Evolutionary conservation across 1,284 basidiomycete species (phyloP).

Genomic region (Lignosus rhinocerotis): DNA sequence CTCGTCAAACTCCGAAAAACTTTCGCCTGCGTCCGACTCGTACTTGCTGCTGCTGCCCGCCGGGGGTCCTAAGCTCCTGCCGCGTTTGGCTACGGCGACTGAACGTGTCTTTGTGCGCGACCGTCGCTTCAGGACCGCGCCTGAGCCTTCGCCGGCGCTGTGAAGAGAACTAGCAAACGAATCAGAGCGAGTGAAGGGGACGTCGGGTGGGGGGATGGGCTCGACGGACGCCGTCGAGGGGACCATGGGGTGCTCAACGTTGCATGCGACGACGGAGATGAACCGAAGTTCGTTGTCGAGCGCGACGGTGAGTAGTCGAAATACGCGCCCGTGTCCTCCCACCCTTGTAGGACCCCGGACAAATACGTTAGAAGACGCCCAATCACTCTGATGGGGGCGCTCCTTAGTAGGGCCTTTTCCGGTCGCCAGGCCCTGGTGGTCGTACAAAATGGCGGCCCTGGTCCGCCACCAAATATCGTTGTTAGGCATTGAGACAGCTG

Average conservation of each 20-base stretch:
- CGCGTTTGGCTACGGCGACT: constrained; percentile 23
- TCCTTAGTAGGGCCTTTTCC: neutral
- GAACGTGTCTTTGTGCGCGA: constrained; percentile 36
- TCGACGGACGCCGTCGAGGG: constrained; percentile 28
- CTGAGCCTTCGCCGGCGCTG: constrained; percentile 17
- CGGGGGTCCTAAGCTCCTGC: constrained; percentile 23
- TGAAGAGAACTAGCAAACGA: constrained; percentile 43
- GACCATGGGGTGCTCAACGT: constrained; percentile 32
- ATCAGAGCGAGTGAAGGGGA: constrained; percentile 40
- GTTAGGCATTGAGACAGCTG: neutral
- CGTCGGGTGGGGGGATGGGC: constrained; percentile 14
- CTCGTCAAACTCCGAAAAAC: constrained; percentile 22
- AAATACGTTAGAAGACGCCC: neutral
- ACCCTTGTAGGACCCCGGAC: constrained; percentile 16
- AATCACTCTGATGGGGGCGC: constrained; percentile 18
- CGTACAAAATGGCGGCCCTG: too few species aligned
- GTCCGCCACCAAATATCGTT: neutral
- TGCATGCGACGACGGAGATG: constrained; percentile 30
- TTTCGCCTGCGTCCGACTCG: constrained; percentile 19
- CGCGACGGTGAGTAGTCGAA: constrained; percentile 15
- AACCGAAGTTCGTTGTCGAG: constrained; percentile 23
- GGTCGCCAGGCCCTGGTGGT: neutral
- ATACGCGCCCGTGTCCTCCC: constrained; percentile 12
- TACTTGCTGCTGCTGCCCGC: constrained; percentile 14
- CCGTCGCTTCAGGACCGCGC: constrained; percentile 34